Conservation (phyloP, 2,329 filamentous ascomycete species). For the Colletotrichum cordylinicola region DNA sequence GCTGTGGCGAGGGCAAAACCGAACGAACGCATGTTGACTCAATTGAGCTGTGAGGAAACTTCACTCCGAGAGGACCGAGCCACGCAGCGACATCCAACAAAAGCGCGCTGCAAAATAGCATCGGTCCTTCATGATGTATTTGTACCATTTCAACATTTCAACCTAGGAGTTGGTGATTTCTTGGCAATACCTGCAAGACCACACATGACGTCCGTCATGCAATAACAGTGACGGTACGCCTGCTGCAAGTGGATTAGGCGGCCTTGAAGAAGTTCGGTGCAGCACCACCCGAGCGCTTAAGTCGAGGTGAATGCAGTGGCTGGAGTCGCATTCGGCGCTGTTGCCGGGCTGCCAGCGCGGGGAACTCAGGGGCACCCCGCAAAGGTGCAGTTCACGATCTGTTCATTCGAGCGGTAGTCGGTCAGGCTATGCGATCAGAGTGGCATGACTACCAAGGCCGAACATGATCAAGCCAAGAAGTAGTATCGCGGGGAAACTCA, state of each 20-base stretch:
- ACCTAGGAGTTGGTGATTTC: background rate
- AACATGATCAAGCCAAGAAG: background rate
- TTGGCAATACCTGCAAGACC: background rate
- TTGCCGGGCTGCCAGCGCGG: background rate
- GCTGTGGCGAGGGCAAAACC: background rate
- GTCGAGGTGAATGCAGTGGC: background rate
- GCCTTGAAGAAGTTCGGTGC: background rate
- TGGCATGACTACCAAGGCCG: background rate
- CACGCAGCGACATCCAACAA: background rate
- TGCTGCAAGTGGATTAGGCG: background rate
- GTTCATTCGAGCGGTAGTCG: background rate
- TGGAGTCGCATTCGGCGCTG: background rate
- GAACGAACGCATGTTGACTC: background rate
- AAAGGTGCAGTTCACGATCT: background rate
- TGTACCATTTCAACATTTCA: background rate
- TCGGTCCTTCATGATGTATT: background rate
- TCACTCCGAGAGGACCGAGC: background rate
- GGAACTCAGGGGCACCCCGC: background rate
- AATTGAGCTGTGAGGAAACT: background rate
- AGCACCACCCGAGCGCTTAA: background rate
- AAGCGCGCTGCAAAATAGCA: background rate
- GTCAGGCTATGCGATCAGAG: background rate
- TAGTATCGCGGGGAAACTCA: background rate
- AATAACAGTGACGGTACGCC: background rate
- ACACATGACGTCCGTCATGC: background rate